Evolutionary conservation across 352 stramenopile genomes (phyloP).

Genomic region (Phytophthora cactorum): DNA sequence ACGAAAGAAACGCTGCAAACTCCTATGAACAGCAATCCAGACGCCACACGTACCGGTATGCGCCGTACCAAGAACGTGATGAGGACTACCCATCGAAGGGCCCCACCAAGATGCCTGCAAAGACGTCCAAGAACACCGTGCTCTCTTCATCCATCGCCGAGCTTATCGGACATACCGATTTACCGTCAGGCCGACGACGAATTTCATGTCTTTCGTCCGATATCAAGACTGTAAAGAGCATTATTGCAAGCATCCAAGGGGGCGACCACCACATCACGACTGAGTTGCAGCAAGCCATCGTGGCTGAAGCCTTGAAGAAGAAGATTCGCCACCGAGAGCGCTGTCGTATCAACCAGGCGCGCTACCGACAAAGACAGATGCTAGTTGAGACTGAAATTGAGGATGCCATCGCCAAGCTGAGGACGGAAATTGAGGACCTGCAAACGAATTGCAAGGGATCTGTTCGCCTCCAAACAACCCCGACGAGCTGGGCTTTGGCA

Average conservation of each 20-base stretch:
- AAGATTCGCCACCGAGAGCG: conserved; percentile 17
- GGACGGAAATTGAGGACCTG: conserved; percentile 6
- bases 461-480: neutral
- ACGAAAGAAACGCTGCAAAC: too few species aligned
- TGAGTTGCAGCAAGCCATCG: conserved; percentile 7
- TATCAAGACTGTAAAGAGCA: conserved; percentile 8
- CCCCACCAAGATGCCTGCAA: too few species aligned
- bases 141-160: neutral
- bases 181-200: neutral
- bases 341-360: conserved; percentile 18
- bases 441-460: neutral
- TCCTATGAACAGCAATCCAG: neutral
- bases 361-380: conserved; percentile 13
- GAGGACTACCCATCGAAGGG: too few species aligned
- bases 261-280: conserved; percentile 5
- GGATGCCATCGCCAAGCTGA: conserved; percentile 3
- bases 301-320: conserved; percentile 17
- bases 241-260: conserved; percentile 15
- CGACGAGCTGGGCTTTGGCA: conserved; percentile 1
- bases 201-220: conserved; percentile 7
- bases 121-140: neutral
- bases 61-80: neutral
- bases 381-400: neutral
- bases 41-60: neutral
- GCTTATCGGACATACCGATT: neutral